These are phyloP conservation scores for Limonium bicolor DNA, from an alignment of 148 eudicot genomes.

Conservation along the genomic window DNA sequence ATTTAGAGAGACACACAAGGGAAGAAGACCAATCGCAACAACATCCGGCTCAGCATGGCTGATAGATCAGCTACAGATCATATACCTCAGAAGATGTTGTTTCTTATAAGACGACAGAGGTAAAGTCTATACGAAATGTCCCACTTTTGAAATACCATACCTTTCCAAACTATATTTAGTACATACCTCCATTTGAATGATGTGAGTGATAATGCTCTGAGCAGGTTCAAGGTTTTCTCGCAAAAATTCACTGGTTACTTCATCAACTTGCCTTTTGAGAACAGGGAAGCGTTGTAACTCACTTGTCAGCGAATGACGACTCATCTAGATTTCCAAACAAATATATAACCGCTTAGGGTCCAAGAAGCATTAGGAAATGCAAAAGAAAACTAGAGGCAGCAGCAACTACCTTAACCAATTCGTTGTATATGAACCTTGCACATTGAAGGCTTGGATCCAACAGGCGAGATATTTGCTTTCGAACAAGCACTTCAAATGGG, in stretches of 20 bases:
- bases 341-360: neutral
- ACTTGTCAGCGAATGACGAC: slow-evolving; percentile 66
- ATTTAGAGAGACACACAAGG: too few species aligned
- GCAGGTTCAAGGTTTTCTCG: slow-evolving; percentile 77
- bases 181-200: slow-evolving; percentile 89
- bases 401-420: slow-evolving; percentile 57
- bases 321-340: slow-evolving; percentile 43
- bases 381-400: neutral
- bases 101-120: too few species aligned
- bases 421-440: slow-evolving; percentile 83
- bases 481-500: slow-evolving; percentile 43
- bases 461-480: slow-evolving; percentile 83
- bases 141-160: too few species aligned
- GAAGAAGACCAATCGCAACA: too few species aligned
- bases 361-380: neutral
- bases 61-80: too few species aligned
- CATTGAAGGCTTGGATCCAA: slow-evolving; percentile 95
- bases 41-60: too few species aligned
- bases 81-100: too few species aligned
- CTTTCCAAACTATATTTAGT: neutral
- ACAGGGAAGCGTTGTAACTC: slow-evolving; percentile 82
- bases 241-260: slow-evolving; percentile 63
- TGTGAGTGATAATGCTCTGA: slow-evolving; percentile 65
- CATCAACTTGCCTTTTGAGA: slow-evolving; percentile 79
- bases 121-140: too few species aligned